A percentile compares a stretch with the other conserved stretches of the same genome.
Conservation (phyloP, 768 basidiomycete genomes). For the Macrolepiota albuminosa region DNA sequence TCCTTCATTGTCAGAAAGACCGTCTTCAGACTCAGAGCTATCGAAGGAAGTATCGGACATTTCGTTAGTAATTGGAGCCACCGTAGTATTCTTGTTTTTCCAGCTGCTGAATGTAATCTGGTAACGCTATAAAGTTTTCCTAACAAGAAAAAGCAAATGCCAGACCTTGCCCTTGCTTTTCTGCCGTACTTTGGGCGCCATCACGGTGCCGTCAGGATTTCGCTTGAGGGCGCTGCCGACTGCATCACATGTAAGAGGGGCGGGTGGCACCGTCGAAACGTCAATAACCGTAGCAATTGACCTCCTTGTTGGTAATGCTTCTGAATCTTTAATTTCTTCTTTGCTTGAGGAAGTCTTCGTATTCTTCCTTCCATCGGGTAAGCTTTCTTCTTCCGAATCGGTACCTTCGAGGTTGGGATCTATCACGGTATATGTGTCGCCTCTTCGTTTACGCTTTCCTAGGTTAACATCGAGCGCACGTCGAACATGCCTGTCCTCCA, state of each 20-base stretch:
- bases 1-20: slow-evolving; percentile 27
- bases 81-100: slow-evolving; percentile 30
- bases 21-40: slow-evolving; percentile 75
- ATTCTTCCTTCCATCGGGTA: slow-evolving; percentile 5
- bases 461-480: slow-evolving; percentile 44
- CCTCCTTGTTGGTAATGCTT: neutral
- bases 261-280: slow-evolving; percentile 2
- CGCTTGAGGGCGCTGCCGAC: slow-evolving; percentile 66
- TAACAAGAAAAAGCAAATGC: slow-evolving; percentile 5
- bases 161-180: slow-evolving; percentile 43
- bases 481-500: slow-evolving; percentile 56
- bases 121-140: slow-evolving; percentile 1
- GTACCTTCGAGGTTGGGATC: slow-evolving; percentile 25
- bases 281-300: neutral
- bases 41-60: slow-evolving; percentile 69
- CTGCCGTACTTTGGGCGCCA: slow-evolving; percentile 44
- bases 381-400: slow-evolving; percentile 22
- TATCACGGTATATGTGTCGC: slow-evolving; percentile 33
- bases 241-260: slow-evolving; percentile 18
- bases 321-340: neutral
- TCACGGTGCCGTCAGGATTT: slow-evolving; percentile 57
- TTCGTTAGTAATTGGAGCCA: slow-evolving; percentile 22
- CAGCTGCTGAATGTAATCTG: slow-evolving; percentile 46
- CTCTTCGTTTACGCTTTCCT: slow-evolving; percentile 45
- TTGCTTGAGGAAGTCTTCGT: neutral